Base-by-base conservation (phyloP, 1,284 basidiomycete species). In the Chiua sp. region DNA sequence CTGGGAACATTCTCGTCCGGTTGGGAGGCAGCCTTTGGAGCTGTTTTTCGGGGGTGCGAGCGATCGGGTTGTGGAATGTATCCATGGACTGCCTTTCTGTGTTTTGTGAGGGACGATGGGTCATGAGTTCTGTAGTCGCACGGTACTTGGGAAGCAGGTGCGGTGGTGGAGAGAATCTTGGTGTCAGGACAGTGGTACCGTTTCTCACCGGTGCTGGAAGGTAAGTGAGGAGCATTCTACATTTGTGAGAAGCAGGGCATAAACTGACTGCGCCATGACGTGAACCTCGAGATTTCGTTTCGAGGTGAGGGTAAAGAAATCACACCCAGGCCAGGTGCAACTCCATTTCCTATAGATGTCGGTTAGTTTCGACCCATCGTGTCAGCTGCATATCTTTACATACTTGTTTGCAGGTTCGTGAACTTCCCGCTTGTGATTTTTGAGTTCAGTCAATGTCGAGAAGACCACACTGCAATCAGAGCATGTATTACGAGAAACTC, bases 41-140 rank as follows among this genome's bases (percentile, higher is more conserved):
- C 10, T 30, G 7, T 18, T 2, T n/a, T 44, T 47, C n/a, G 6
- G 22, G 30, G 8, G 13, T 46, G 35, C 39, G 20, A 3, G 15
- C 55, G 26, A 10, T 13, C 23, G 10, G 39, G 46, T 7, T 54
- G 60, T 6, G 65, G 65, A 8, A 69, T 47, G 39, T 75, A 63
- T 3, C 58, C 64, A n/a, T 75, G 72, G 7, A 26, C 26, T 18
- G 48, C 56, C 47, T 72, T 71, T 2, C 74, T 65, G 48, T 75
- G 72, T 49, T 57, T 73, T 2, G 73, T 63, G 20, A 73, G 53
- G 39, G 68, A 61, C 0, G 73, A 72, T 3, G 74, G 74, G 35
- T 76, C 74, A 6, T 64, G 52, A 2, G 71, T 72, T 50, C 47
- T 59, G 49, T 63, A 75, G 2, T 59, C 39, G 49, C 71, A 72